Evolutionary conservation across 1,284 basidiomycete species (phyloP).

Genomic region (Heliocybe sulcata): DNA sequence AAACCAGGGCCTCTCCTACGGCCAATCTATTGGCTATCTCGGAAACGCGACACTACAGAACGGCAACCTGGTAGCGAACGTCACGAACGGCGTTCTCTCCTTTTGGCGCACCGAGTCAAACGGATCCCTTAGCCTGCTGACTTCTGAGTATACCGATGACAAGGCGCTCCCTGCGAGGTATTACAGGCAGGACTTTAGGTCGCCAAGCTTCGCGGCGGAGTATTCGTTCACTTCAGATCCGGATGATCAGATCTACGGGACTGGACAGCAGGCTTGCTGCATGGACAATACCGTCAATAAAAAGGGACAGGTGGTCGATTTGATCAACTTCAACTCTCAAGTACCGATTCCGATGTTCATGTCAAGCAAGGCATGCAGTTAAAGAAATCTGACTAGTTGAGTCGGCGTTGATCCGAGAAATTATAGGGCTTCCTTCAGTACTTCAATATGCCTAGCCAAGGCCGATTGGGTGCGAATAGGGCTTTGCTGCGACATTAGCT

Average conservation of each 20-base stretch:
- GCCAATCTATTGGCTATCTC: constrained; percentile 23
- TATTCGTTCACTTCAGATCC: constrained; percentile 28
- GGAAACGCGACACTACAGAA: constrained; percentile 28
- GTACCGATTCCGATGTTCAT: constrained; percentile 33
- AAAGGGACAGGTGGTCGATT: constrained; percentile 33
- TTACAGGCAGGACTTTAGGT: constrained; percentile 28
- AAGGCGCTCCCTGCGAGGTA: constrained; percentile 27
- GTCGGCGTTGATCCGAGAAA: background rate
- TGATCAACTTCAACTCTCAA: constrained; percentile 34
- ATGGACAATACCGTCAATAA: constrained; percentile 34
- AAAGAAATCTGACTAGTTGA: background rate
- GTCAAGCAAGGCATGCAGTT: constrained; percentile 27
- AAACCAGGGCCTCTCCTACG: constrained; percentile 23
- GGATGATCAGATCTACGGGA: constrained; percentile 30
- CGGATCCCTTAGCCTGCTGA: constrained; percentile 24
- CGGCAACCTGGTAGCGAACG: constrained; percentile 25
- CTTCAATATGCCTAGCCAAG: constrained; percentile 34
- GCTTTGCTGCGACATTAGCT: background rate
- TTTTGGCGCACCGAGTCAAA: constrained; percentile 28
- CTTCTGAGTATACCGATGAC: constrained; percentile 27
- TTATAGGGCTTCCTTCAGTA: constrained; percentile 31
- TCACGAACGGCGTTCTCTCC: constrained; percentile 23
- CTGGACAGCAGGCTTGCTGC: constrained; percentile 34
- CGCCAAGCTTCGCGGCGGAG: constrained; percentile 27
- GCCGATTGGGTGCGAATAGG: constrained; percentile 22